A percentile compares a stretch with the other conserved stretches of the same genome.
These are phyloP conservation scores for Alternaria sp. DNA, from an alignment of 2,329 filamentous ascomycete genomes.

Conservation along the genomic window DNA sequence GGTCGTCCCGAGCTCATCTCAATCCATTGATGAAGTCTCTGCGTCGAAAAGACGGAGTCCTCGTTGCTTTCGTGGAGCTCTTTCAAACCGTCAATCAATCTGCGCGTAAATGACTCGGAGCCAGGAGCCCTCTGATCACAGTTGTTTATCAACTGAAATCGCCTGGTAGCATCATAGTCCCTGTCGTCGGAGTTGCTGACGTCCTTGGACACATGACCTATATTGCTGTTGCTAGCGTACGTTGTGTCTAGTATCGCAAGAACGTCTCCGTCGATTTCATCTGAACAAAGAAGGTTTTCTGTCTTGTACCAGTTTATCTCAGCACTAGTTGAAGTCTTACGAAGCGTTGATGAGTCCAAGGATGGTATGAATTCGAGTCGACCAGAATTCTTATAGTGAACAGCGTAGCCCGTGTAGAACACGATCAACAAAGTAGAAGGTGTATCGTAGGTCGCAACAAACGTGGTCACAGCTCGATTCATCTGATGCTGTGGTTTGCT, in stretches of 20 bases:
- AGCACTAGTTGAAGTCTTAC: neutral
- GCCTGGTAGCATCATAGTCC: fast-evolving
- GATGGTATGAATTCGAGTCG: neutral
- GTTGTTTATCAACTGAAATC: neutral
- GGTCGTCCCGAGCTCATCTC: neutral
- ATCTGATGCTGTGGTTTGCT: neutral
- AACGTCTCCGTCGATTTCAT: neutral
- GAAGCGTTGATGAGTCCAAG: fast-evolving
- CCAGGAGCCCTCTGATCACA: fast-evolving
- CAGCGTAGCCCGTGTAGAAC: neutral
- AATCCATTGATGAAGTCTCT: neutral
- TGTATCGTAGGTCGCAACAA: neutral
- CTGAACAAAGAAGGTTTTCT: neutral
- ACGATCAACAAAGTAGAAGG: neutral
- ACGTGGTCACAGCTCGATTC: neutral
- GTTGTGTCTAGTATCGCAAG: neutral
- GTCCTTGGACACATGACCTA: neutral
- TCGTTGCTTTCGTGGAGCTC: fast-evolving
- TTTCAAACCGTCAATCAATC: neutral
- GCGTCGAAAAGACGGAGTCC: fast-evolving
- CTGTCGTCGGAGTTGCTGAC: fast-evolving
- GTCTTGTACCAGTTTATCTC: neutral
- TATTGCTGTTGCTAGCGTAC: neutral
- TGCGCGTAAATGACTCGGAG: neutral
- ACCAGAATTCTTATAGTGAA: neutral